Evolutionary conservation across 306 rosid species (phyloP), one percentile per base, ranked within the genome.

Genomic region (Amphicarpaea edgeworthii): DNA sequence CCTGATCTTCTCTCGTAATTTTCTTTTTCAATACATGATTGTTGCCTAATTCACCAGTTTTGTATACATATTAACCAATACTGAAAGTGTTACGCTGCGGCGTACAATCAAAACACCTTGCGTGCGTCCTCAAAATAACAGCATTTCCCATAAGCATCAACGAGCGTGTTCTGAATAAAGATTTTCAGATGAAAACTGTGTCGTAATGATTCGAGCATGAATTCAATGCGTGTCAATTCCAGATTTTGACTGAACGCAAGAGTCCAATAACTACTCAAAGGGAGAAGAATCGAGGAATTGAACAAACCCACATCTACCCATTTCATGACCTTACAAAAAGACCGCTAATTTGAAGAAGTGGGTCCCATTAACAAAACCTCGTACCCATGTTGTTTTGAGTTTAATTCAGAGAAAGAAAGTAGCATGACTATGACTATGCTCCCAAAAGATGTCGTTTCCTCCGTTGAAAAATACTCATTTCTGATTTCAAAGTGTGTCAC

Each of bases 71-170:
- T n/a, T n/a, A n/a, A n/a, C n/a, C n/a, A n/a, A n/a, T n/a, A n/a
- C 82, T 87, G 77, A 85, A 87, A 80, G 72, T 82, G 9, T 87
- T 85, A 73, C 72, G 80, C 0, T 74, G 73, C 1, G 53, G 85
- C 88, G 85, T 87, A 76, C 20, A 37, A 77, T 74, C 88, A 19
- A 87, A 24, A 85, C 84, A 87, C 41, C 45, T 77, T 70, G 34
- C 72, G 82, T 1, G 88, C 85, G 17, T 80, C 82, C 6, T 74
- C 76, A 37, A 83, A 80, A 65, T 46, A 60, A 2, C 84, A 57
- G 40, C 85, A 82, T 80, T 85, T 87, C 0, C 82, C 87, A 32
- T 85, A 87, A 12, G 40, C 83, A 51, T 84, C 85, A 51, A 87
- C 26, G 17, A 87, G 83, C 69, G 78, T 82, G 62, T 87, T 87